Base-by-base conservation (phyloP, 2,329 filamentous ascomycete species). In the Scedosporium apiospermum region DNA sequence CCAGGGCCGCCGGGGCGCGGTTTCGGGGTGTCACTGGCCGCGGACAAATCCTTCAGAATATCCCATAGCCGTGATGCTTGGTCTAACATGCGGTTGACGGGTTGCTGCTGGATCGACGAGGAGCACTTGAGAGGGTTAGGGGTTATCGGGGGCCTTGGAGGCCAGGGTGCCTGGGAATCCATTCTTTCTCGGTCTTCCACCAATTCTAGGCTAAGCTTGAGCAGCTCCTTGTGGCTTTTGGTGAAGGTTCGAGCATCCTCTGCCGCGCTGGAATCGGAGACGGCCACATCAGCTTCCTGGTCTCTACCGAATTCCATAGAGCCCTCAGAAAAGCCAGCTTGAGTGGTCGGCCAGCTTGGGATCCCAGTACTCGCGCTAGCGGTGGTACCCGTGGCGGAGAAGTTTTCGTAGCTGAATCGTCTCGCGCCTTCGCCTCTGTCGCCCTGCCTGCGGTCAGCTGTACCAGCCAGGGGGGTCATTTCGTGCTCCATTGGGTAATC, bases 341-440 rank as follows among this genome's bases (percentile, higher is more conserved):
- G 58, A 23, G 58, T 60, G n/a, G 58, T 60, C 5, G 58, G 58
- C 58, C 58, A 60, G 58, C 58, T 60, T 9, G 58, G 58, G 23
- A 60, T 16, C 14, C 58, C 42, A 6, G 58, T 44, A 26, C 41
- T 46, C 14, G 53, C 16, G 23, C 18, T 57, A 12, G 34, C 10
- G 6, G 58, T 46, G 44, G 58, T 27, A 16, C 38, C 41, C 7
- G 58, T 42, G 38, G 30, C 26, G 9, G 58, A 42, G 38, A 60
- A 60, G 23, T 60, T 38, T 26, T 60, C 58, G 41, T 46, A 60
- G 58, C 58, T 60, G 41, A 60, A 60, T n/a, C 58, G 34, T 18
- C 58, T 44, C 6, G 16, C 58, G n/a, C 16, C 41, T 14, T 60
- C 58, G 10, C 26, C 58, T 46, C 58, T 34, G 58, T 60, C 58